Evolutionary conservation across 148 eudicot genomes (phyloP).

Genomic region (Chenopodium album): DNA sequence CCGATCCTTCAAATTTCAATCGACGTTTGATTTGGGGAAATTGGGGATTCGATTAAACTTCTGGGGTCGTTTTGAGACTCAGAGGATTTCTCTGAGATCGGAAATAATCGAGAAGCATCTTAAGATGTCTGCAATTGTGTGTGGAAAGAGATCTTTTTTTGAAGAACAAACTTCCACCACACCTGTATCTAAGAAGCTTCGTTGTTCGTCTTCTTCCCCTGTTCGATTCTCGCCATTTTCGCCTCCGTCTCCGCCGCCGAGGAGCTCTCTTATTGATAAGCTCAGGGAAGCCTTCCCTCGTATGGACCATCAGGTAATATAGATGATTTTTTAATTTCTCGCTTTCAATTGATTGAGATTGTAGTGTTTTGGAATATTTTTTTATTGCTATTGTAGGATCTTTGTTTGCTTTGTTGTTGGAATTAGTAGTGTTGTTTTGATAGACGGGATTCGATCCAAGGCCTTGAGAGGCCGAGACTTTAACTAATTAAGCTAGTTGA

Average conservation of each 20-base stretch:
- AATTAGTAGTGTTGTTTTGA: no score
- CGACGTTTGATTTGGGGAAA: background rate
- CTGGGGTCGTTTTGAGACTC: constrained; percentile 2
- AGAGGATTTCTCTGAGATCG: constrained; percentile 28
- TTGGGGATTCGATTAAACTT: background rate
- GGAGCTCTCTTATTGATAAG: constrained; percentile 30
- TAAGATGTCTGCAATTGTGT: constrained; percentile 57
- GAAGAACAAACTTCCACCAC: constrained; percentile 49
- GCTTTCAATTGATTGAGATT: background rate
- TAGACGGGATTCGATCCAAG: no score
- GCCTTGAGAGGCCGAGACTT: no score
- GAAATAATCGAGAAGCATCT: background rate
- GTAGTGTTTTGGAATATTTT: no score
- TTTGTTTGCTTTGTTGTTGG: no score
- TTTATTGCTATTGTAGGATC: background rate
- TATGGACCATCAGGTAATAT: constrained; percentile 47
- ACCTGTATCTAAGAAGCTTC: constrained; percentile 51
- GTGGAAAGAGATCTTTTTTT: constrained; percentile 75
- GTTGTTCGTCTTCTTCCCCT: constrained; percentile 62
- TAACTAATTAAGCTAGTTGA: no score
- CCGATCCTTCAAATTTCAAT: no score
- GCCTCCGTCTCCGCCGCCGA: constrained; percentile 24
- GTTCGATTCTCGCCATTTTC: constrained; percentile 38
- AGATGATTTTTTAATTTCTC: no score
- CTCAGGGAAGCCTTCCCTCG: constrained; percentile 46